phyloP scores from a whole-genome alignment of 176 grass and related monocot species.

The Rhipidocladum racemiflorum region DNA sequence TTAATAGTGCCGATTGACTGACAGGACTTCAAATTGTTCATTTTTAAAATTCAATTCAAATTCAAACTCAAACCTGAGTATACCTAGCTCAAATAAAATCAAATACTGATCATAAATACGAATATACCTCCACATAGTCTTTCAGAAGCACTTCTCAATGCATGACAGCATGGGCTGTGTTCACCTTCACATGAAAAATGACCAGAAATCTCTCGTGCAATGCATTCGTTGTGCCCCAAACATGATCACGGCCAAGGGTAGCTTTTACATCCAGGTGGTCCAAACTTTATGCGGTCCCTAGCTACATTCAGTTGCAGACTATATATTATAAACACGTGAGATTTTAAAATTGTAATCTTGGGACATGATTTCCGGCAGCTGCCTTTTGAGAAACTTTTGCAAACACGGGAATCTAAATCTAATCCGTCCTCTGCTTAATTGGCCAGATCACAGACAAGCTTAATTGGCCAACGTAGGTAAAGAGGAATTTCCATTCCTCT shows the following conservation, averaged over 20 bases:
- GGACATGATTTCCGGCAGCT: background rate
- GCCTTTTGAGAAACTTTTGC: slow-evolving; percentile 11
- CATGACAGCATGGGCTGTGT: background rate
- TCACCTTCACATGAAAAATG: background rate
- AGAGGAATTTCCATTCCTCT: slow-evolving; percentile 11
- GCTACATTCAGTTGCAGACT: background rate
- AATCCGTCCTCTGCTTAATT: background rate
- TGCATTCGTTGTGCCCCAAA: background rate
- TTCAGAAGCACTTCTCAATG: background rate
- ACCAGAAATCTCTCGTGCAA: background rate
- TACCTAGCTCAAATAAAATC: no score
- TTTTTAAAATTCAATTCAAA: no score
- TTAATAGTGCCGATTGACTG: no score
- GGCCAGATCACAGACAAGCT: slow-evolving; percentile 25
- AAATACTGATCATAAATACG: no score
- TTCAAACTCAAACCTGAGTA: no score
- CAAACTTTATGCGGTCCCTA: background rate
- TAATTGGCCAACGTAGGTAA: background rate
- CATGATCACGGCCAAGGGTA: background rate
- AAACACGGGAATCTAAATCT: slow-evolving; percentile 24
- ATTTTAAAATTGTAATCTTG: background rate
- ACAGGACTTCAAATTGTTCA: no score
- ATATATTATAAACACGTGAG: slow-evolving; percentile 18
- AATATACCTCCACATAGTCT: no score
- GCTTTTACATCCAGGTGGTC: background rate